Conservation (phyloP, 768 basidiomycete species). For the Boletus fagicola region DNA sequence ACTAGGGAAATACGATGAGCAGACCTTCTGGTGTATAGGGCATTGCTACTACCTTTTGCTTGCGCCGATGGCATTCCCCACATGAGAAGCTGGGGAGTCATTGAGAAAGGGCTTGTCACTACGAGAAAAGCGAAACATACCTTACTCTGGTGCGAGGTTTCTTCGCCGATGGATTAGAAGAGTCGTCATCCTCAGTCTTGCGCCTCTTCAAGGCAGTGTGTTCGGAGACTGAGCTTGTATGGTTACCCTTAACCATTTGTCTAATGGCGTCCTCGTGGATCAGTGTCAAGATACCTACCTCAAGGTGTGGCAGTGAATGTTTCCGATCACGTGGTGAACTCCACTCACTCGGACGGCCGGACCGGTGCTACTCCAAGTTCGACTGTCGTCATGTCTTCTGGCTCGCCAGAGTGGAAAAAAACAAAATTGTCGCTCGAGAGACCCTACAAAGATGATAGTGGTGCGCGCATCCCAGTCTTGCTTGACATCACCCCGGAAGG, state of each 20-base stretch:
- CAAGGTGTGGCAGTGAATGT: neutral
- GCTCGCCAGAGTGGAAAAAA: conserved; percentile 51
- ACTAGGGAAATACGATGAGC: conserved; percentile 44
- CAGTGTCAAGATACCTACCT: conserved; percentile 27
- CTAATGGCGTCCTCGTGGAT: conserved; percentile 29
- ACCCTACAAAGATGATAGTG: conserved; percentile 78
- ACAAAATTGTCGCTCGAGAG: conserved; percentile 70
- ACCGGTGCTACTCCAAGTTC: neutral
- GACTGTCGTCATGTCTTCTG: conserved; percentile 23
- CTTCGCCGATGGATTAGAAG: conserved; percentile 47
- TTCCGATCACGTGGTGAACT: conserved; percentile 28
- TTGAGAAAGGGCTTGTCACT: conserved; percentile 4
- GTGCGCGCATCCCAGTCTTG: conserved; percentile 57
- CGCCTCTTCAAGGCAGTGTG: conserved; percentile 51
- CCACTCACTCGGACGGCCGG: neutral
- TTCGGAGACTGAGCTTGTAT: conserved; percentile 21
- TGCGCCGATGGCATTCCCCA: conserved; percentile 84
- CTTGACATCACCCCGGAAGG: conserved; percentile 72
- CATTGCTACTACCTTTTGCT: conserved; percentile 64
- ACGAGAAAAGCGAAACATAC: conserved; percentile 37
- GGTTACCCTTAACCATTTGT: conserved; percentile 31
- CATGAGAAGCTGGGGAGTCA: conserved; percentile 64
- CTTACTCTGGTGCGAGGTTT: conserved; percentile 74
- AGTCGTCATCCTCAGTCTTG: conserved; percentile 62
- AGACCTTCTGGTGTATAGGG: conserved; percentile 13